These are phyloP conservation scores for Seiridium cupressi DNA, from an alignment of 2,329 filamentous ascomycete genomes.

Conservation along the genomic window DNA sequence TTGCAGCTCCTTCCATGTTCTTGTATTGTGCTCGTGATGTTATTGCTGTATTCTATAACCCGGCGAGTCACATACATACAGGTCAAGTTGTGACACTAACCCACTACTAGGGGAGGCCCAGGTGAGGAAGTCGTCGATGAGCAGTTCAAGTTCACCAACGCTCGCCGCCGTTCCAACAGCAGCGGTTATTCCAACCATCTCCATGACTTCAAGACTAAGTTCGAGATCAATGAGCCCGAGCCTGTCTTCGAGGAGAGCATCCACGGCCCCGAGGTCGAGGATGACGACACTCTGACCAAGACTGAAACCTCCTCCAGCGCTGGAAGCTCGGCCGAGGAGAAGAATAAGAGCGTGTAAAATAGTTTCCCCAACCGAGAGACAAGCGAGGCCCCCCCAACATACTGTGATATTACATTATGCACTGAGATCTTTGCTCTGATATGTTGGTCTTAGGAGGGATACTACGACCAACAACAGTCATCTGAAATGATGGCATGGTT, in stretches of 20 bases:
- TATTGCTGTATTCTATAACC: too few relatives aligned
- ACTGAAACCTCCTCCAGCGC: slow-evolving; percentile 59
- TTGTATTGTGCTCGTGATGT: not conserved
- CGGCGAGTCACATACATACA: not conserved
- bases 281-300: slow-evolving; percentile 57
- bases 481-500: not conserved
- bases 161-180: slow-evolving; percentile 90
- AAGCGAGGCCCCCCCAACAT: not conserved
- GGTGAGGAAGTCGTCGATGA: slow-evolving; percentile 85
- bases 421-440: not conserved
- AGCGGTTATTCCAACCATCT: slow-evolving; percentile 69
- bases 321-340: slow-evolving; percentile 57
- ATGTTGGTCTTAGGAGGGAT: not conserved
- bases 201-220: slow-evolving; percentile 91
- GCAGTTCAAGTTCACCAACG: slow-evolving; percentile 78
- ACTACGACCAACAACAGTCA: too few relatives aligned
- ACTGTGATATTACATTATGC: not conserved
- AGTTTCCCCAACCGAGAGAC: not conserved
- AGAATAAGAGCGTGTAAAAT: slow-evolving; percentile 20
- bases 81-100: slow-evolving; percentile 15
- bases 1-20: not conserved
- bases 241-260: slow-evolving; percentile 88
- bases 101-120: slow-evolving; percentile 67
- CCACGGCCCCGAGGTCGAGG: slow-evolving; percentile 64
- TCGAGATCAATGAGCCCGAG: slow-evolving; percentile 84